Percentiles rank a stretch among this genome's conserved stretches.
Evolutionary conservation across 495 filamentous ascomycete genomes (phyloP).

Genomic region (Xylaria bambusicola): DNA sequence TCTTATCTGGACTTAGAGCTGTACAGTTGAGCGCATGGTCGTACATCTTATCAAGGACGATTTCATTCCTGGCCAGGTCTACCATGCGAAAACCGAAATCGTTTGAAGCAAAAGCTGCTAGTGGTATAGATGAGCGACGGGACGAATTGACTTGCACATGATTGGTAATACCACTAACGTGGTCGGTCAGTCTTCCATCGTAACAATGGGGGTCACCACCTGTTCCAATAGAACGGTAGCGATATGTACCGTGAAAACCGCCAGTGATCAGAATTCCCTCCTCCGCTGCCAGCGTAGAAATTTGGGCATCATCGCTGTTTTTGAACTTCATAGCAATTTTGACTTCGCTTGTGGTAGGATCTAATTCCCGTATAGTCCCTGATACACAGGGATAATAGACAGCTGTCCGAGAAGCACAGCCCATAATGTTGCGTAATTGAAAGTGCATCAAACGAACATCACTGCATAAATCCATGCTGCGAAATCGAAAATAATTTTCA

Average conservation of each 20-base stretch:
- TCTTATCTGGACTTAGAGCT: conserved; percentile 73
- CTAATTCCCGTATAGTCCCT: conserved; percentile 57
- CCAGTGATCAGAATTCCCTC: conserved; percentile 75
- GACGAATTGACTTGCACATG: conserved; percentile 72
- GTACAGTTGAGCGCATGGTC: conserved; percentile 81
- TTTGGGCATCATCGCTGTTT: conserved; percentile 49
- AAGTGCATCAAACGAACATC: conserved; percentile 76
- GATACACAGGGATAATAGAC: conserved; percentile 67
- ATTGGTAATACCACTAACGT: conserved; percentile 79
- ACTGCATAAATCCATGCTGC: conserved; percentile 66
- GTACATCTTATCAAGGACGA: conserved; percentile 61
- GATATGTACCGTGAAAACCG: conserved; percentile 81
- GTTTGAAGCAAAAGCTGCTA: conserved; percentile 81
- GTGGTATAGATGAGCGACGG: conserved; percentile 61
- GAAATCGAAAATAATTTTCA: conserved; percentile 68
- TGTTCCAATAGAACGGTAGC: conserved; percentile 58
- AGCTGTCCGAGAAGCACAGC: conserved; percentile 69
- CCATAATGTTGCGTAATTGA: conserved; percentile 84
- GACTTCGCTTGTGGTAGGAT: conserved; percentile 50
- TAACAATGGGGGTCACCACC: conserved; percentile 45
- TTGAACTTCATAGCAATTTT: conserved; percentile 63
- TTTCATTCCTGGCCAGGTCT: conserved; percentile 68
- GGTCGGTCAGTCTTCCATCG: conserved; percentile 67
- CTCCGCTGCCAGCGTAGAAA: conserved; percentile 71
- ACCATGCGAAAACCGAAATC: conserved; percentile 75